Evolutionary conservation across 2,329 filamentous ascomycete genomes (phyloP).

Genomic region (Cladophialophora bantiana): DNA sequence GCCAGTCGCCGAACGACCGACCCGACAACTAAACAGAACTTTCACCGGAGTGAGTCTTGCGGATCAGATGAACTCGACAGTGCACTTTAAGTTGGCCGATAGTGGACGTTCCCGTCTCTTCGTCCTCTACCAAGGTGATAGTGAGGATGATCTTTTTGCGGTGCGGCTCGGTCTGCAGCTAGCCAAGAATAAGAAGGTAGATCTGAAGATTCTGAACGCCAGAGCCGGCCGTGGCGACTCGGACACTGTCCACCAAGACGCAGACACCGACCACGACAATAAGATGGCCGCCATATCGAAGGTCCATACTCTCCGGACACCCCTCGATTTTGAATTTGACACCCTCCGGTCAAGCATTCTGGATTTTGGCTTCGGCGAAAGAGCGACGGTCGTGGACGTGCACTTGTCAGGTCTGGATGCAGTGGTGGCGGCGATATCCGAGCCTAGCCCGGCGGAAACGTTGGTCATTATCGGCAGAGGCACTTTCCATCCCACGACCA

Average conservation of each 20-base stretch:
- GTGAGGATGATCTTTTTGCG: conserved; percentile 79
- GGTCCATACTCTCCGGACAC: conserved; percentile 4
- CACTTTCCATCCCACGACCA: background rate
- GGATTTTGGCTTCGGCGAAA: background rate
- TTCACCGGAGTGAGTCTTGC: conserved; percentile 64
- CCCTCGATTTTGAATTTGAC: conserved; percentile 28
- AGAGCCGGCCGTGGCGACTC: conserved; percentile 1
- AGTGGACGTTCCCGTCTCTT: conserved; percentile 73
- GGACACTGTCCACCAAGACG: conserved; percentile 14
- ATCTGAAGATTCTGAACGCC: conserved; percentile 34
- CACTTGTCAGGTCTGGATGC: conserved; percentile 41
- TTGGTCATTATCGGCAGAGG: conserved; percentile 27
- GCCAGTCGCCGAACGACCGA: conserved; percentile 41
- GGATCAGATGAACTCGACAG: conserved; percentile 27
- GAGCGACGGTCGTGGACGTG: conserved; percentile 30
- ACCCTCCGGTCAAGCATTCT: conserved; percentile 18
- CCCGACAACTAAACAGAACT: conserved; percentile 55
- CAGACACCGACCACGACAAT: background rate
- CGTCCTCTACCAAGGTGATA: conserved; percentile 79
- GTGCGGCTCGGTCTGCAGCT: conserved; percentile 84
- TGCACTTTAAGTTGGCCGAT: conserved; percentile 35
- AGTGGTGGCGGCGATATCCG: conserved; percentile 46
- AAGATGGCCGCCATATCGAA: background rate
- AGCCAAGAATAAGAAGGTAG: conserved; percentile 75
- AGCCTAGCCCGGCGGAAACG: conserved; percentile 30